Conservation (phyloP, 1,284 basidiomycete species). For the Entoloma clypeatum region DNA sequence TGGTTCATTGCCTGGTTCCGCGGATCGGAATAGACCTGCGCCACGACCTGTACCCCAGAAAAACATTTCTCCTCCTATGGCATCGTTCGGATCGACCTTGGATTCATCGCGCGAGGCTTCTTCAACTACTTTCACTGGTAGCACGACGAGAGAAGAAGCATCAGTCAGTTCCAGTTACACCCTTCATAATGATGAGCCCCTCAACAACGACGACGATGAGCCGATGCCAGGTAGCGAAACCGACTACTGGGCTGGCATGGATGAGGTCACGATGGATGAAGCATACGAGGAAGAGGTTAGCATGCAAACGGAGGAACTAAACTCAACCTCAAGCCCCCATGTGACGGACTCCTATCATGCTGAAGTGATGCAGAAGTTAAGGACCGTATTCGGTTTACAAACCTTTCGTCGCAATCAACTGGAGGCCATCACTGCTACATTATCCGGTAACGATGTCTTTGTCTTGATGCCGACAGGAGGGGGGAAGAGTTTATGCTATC, state of each 20-base stretch:
- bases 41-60: no score
- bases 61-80: no score
- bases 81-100: no score
- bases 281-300: conserved; percentile 7
- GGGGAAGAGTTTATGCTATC: conserved; percentile 86
- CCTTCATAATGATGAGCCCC: not conserved
- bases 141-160: no score
- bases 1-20: no score
- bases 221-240: conserved; percentile 17
- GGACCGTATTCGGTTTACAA: conserved; percentile 62
- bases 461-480: conserved; percentile 98
- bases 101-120: no score
- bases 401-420: conserved; percentile 84
- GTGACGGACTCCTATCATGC: conserved; percentile 41
- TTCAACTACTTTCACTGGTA: no score
- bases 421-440: conserved; percentile 79
- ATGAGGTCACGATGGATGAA: conserved; percentile 20
- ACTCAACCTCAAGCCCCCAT: not conserved
- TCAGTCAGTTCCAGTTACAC: not conserved
- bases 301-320: no score
- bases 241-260: conserved; percentile 21
- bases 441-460: conserved; percentile 85
- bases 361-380: conserved; percentile 65
- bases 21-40: no score
- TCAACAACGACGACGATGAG: conserved; percentile 9